A percentile compares a stretch with the other conserved stretches of the same genome.
Evolutionary conservation across 805 yeast species (phyloP).

Genomic region (Helenozyma rhizophorensis): DNA sequence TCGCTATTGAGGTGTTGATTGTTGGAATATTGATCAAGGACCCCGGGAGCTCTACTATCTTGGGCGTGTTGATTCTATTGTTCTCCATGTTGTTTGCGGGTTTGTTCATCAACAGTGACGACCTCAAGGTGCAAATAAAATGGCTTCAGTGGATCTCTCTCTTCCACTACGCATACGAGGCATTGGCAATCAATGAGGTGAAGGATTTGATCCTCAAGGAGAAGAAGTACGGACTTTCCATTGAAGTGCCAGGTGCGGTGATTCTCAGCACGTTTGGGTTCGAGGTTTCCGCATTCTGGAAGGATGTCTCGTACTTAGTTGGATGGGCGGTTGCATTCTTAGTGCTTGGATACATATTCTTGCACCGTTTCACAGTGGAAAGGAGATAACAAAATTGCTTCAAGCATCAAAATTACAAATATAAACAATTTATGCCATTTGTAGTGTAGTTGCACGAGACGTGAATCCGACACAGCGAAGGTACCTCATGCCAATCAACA

Average conservation of each 20-base stretch:
- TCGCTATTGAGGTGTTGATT: conserved; percentile 78
- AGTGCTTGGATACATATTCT: conserved; percentile 66
- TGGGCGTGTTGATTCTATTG: conserved; percentile 77
- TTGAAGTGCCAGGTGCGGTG: conserved; percentile 97
- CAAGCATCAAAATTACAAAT: no score
- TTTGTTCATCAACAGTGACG: conserved; percentile 80
- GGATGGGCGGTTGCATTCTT: conserved; percentile 58
- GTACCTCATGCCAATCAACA: no score
- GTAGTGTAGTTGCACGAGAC: no score
- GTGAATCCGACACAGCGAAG: no score
- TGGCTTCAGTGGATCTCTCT: conserved; percentile 82
- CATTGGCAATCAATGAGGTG: conserved; percentile 88
- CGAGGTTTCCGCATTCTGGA: conserved; percentile 67
- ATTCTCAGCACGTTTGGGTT: conserved; percentile 94
- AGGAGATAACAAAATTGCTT: no score
- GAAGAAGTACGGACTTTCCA: conserved; percentile 85
- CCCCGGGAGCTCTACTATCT: conserved; percentile 86
- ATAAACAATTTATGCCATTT: no score
- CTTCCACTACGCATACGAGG: conserved; percentile 95
- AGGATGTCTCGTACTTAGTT: conserved; percentile 59
- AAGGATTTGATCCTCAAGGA: conserved; percentile 79
- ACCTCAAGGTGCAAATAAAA: conserved; percentile 47
- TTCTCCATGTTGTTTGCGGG: conserved; percentile 93
- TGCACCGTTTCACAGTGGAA: conserved; percentile 73
- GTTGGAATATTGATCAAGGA: conserved; percentile 86